Conservation (phyloP, 257 asterid species). For the Knoxia roxburghii region DNA sequence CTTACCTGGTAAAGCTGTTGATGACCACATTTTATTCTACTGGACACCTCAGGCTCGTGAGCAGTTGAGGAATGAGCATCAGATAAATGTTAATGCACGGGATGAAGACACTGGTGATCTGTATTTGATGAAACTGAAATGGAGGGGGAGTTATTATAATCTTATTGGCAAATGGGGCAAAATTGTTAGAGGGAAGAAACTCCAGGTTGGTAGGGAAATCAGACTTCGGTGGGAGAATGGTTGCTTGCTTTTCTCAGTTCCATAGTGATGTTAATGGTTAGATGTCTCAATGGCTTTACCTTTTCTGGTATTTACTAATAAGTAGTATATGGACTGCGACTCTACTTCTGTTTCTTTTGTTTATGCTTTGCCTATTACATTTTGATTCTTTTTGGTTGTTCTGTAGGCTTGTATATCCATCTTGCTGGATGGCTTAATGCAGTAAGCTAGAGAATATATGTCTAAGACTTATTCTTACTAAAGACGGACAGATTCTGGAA, state of each 20-base stretch:
- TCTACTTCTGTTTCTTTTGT: not conserved
- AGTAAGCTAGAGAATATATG: conserved; percentile 15
- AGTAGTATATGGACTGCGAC: not conserved
- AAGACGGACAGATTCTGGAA: conserved; percentile 18
- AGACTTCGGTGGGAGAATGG: conserved; percentile 62
- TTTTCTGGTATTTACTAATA: too few relatives aligned
- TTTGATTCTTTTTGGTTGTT: conserved; percentile 11
- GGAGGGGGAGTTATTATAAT: conserved; percentile 77
- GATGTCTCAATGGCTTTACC: not conserved
- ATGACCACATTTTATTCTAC: conserved; percentile 62
- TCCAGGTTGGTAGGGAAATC: conserved; percentile 64
- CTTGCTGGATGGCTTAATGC: conserved; percentile 25
- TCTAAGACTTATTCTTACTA: conserved; percentile 17
- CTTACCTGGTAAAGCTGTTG: conserved; percentile 78
- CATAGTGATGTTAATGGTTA: conserved; percentile 26
- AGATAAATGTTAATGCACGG: conserved; percentile 62
- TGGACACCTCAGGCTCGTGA: conserved; percentile 67
- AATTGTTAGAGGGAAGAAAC: conserved; percentile 64
- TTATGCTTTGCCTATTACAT: not conserved
- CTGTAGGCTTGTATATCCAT: conserved; percentile 9
- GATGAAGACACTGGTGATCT: conserved; percentile 67
- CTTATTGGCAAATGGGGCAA: conserved; percentile 88
- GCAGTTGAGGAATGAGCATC: conserved; percentile 62
- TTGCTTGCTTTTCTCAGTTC: conserved; percentile 66
- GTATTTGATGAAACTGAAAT: conserved; percentile 66